Conservation (phyloP, 345 rosid species). For the Acer negundo region DNA sequence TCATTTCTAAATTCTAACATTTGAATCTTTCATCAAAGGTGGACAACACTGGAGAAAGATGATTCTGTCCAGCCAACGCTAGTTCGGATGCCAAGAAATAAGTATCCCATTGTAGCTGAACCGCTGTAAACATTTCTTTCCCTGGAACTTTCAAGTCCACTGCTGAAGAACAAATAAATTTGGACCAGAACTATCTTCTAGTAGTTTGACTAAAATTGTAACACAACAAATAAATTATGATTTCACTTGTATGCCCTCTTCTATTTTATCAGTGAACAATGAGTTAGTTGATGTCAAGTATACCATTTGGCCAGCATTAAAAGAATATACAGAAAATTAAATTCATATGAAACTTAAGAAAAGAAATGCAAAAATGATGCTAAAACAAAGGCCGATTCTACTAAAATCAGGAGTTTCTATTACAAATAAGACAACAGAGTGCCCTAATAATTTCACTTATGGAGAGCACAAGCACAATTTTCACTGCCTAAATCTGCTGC, state of each 20-base stretch:
- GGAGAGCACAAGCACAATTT: conserved; percentile 68
- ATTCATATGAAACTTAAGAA: neutral
- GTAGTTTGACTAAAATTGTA: too few relatives aligned
- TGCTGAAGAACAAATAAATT: neutral
- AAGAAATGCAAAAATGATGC: neutral
- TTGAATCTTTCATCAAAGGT: conserved; percentile 29
- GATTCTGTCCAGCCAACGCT: conserved; percentile 64
- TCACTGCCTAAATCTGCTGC: conserved; percentile 63
- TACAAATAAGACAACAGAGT: conserved; percentile 20
- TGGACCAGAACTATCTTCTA: neutral
- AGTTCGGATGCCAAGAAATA: conserved; percentile 60
- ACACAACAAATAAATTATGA: too few relatives aligned
- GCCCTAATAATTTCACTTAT: conserved; percentile 38
- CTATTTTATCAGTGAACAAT: too few relatives aligned
- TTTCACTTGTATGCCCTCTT: too few relatives aligned
- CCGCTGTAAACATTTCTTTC: conserved; percentile 22
- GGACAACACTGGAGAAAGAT: conserved; percentile 56
- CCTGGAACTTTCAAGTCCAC: neutral
- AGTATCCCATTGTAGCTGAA: conserved; percentile 47
- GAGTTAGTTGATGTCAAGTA: too few relatives aligned
- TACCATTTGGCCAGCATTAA: too few relatives aligned
- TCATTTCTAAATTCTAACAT: neutral
- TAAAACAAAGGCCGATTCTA: conserved; percentile 19
- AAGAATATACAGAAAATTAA: too few relatives aligned
- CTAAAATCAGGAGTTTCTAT: conserved; percentile 10